These are phyloP conservation scores for Solanum verrucosum DNA, from an alignment of 257 asterid genomes.

Conservation along the genomic window DNA sequence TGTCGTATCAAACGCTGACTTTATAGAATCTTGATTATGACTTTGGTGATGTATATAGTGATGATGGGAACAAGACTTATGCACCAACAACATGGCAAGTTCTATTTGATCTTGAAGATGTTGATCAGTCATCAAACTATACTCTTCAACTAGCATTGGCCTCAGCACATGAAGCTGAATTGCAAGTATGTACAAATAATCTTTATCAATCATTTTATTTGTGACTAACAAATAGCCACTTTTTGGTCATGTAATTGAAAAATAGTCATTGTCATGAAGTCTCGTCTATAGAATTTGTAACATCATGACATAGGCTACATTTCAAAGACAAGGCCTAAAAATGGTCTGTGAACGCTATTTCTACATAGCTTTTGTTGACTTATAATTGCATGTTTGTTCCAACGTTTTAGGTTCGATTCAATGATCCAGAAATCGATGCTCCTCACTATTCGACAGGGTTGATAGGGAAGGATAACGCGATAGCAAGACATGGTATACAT, in stretches of 20 bases:
- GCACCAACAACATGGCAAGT: conserved; percentile 47
- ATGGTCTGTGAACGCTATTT: background rate
- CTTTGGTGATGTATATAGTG: conserved; percentile 18
- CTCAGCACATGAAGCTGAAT: conserved; percentile 60
- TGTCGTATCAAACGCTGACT: background rate
- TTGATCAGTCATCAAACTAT: conserved; percentile 27
- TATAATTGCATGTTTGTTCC: background rate
- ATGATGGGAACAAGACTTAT: conserved; percentile 2
- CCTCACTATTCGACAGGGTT: conserved; percentile 42
- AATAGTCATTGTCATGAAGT: background rate
- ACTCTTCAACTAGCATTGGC: conserved; percentile 67
- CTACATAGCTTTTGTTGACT: background rate
- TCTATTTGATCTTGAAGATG: conserved; percentile 31
- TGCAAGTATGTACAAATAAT: conserved; percentile 36
- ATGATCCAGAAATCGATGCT: conserved; percentile 8
- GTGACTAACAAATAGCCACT: background rate
- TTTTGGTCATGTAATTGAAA: background rate
- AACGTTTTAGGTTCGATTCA: conserved; percentile 35
- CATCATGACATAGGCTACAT: background rate
- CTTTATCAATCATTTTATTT: background rate
- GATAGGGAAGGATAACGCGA: conserved; percentile 67
- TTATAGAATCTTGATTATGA: background rate
- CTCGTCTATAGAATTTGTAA: background rate
- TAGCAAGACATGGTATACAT: conserved; percentile 87
- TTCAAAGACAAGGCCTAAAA: background rate